phyloP scores from a whole-genome alignment of 768 basidiomycete species.

The Butyriboletus loyo region DNA sequence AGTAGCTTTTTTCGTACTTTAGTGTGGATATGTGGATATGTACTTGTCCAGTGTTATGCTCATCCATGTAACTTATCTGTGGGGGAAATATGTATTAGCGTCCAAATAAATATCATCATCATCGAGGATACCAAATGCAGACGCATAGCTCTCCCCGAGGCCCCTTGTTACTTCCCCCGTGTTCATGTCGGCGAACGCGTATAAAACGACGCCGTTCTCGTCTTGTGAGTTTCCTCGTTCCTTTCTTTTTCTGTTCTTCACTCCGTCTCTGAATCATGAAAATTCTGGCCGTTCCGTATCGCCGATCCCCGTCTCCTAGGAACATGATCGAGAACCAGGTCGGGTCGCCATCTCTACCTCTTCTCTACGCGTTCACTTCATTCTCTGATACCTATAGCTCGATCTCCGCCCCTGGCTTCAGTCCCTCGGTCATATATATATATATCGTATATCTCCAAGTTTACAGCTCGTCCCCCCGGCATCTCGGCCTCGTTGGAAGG shows the following conservation, averaged over 20 bases:
- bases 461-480: too few species aligned
- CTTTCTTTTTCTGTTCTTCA: background rate
- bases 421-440: conserved; percentile 71
- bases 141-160: too few species aligned
- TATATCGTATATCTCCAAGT: conserved; percentile 52
- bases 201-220: background rate
- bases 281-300: conserved; percentile 69
- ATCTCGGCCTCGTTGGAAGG: conserved; percentile 35
- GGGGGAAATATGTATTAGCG: too few species aligned
- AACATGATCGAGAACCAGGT: conserved; percentile 80
- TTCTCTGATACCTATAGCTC: conserved; percentile 41
- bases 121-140: background rate
- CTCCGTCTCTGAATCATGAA: conserved; percentile 9
- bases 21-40: background rate
- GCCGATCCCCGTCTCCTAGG: conserved; percentile 75
- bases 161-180: background rate
- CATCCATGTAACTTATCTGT: background rate
- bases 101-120: too few species aligned
- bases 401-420: conserved; percentile 69
- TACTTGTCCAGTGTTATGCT: background rate
- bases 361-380: background rate
- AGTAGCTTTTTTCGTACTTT: background rate
- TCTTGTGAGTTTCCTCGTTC: background rate
- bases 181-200: background rate
- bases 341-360: background rate